Base-by-base conservation (phyloP, 1,284 basidiomycete species). In the Amylostereum areolatum region DNA sequence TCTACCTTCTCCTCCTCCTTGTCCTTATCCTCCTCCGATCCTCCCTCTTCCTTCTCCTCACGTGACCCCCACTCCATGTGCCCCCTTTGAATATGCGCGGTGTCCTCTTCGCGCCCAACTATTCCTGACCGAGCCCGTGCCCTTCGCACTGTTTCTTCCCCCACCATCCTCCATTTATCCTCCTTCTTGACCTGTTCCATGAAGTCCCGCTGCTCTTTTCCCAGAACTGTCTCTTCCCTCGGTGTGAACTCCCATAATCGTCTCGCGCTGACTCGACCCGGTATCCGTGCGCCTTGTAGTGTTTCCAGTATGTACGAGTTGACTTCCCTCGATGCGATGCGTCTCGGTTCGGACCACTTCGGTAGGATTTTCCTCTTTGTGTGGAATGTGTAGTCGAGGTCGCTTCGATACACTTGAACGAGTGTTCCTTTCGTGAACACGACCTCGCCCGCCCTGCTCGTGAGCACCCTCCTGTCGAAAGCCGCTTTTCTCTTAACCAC, bases 291-390 rank as follows among this genome's bases (percentile, higher is more conserved):
- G 4, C 40, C 58, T 6, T 54, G 41, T 4, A 60, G 29, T 2
- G 45, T 56, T 34, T 56, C 52, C 6, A 64, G 52, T 7, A 18
- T 39, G 52, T 65, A 65, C 2, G 59, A 63, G 49, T 65, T 63
- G 1, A 51, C 34, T 3, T 45, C 12, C 5, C 49, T 36, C 8
- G 42, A 29, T 9, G 45, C 41, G 18, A 63, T 48, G 3, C 50
- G 46, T 1, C 43, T 31, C 10, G 61, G 62, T 30, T n/a, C n/a
- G 0, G 62, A 63, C 62, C 63, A 65, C 42, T 50, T 57, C 0
- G 59, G 56, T 2, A 54, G n/a, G 1, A 65, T 48, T 43, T 64
- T 65, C 11, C 53, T 29, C 9, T 59, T 50, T 1, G 55, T 53
- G 2, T 43, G 53, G 45, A 61, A 36, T 8, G 54, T 61, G 34